These are phyloP conservation scores for Mortierella sp. DNA, from an alignment of 371 early-diverging fungal genomes.

Conservation along the genomic window DNA sequence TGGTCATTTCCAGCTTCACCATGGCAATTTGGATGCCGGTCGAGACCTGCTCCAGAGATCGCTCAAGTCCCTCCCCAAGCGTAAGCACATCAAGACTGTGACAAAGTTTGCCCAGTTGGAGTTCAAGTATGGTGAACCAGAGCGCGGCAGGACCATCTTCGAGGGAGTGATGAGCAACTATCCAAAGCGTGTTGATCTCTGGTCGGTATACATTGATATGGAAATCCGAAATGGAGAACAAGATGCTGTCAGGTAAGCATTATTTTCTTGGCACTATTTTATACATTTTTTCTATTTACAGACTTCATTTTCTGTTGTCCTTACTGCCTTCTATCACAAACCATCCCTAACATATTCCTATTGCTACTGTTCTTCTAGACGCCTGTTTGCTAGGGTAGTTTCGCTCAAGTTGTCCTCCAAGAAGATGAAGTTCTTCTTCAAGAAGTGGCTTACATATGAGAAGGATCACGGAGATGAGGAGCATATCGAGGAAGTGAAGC, in stretches of 20 bases:
- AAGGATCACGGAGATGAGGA: conserved; percentile 84
- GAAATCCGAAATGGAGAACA: conserved; percentile 83
- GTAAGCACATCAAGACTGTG: conserved; percentile 91
- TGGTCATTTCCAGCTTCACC: conserved; percentile 82
- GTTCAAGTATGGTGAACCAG: conserved; percentile 93
- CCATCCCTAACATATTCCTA: conserved; percentile 9
- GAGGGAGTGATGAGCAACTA: conserved; percentile 92
- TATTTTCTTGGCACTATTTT: not conserved
- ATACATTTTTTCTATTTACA: not conserved
- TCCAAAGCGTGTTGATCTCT: conserved; percentile 94
- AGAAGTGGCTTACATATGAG: conserved; percentile 95
- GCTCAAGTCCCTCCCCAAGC: conserved; percentile 86
- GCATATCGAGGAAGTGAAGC: conserved; percentile 86
- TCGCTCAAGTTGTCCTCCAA: conserved; percentile 91
- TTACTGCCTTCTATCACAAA: not conserved
- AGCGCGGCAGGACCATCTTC: conserved; percentile 95
- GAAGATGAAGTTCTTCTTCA: conserved; percentile 98
- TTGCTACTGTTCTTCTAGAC: conserved; percentile 56
- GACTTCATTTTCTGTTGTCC: not conserved
- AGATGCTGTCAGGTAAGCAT: conserved; percentile 69
- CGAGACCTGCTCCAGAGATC: conserved; percentile 82
- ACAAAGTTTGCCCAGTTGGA: conserved; percentile 94
- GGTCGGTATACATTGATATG: conserved; percentile 96
- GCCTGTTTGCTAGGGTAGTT: conserved; percentile 90
- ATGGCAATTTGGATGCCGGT: conserved; percentile 76